A percentile compares a stretch with the other conserved stretches of the same genome.
These are phyloP conservation scores for Nicotiana tabacum DNA, from an alignment of 257 asterid species.

Conservation along the genomic window DNA sequence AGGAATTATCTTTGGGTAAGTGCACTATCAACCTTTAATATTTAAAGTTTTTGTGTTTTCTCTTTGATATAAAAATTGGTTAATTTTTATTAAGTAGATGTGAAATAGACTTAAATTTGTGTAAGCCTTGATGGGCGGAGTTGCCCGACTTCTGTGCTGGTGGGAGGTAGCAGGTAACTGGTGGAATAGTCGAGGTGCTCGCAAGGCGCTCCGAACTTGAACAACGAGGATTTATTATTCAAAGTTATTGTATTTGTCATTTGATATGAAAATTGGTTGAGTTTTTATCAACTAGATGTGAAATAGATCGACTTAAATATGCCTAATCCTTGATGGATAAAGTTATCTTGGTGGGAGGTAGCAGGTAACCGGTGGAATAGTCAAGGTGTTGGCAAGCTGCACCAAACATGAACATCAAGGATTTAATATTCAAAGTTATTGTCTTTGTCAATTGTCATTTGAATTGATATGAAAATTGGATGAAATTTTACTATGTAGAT, in stretches of 20 bases:
- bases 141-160: rapidly evolving
- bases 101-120: too few species aligned
- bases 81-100: background rate
- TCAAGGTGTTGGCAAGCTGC: too few species aligned
- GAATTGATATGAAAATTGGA: background rate
- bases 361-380: too few species aligned
- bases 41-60: background rate
- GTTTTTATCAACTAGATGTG: background rate
- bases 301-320: too few species aligned
- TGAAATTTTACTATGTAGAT: background rate
- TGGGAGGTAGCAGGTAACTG: too few species aligned
- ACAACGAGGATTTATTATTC: background rate
- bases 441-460: background rate
- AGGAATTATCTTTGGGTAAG: constrained; percentile 76
- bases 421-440: background rate
- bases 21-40: background rate
- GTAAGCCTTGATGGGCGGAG: too few species aligned
- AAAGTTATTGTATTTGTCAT: background rate
- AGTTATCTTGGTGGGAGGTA: too few species aligned
- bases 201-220: too few species aligned
- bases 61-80: background rate
- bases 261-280: background rate
- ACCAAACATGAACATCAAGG: too few species aligned
- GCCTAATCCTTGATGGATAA: too few species aligned
- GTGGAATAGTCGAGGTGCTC: too few species aligned